A percentile compares a stretch with the other conserved stretches of the same genome.
These are phyloP conservation scores for Xylaria bambusicola DNA, from an alignment of 495 filamentous ascomycete species.

Conservation along the genomic window DNA sequence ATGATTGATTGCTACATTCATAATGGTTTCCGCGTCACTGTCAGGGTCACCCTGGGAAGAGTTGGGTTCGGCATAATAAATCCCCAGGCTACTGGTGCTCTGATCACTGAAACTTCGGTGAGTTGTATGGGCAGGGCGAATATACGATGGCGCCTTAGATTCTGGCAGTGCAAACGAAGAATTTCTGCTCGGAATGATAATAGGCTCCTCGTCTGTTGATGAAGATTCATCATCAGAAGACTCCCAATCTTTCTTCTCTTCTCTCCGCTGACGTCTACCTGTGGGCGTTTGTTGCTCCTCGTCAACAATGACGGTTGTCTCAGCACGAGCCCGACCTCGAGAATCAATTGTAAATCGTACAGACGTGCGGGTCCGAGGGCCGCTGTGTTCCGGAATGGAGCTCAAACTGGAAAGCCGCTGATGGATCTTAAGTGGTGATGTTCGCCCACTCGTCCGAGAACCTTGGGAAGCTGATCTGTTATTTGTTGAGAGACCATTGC, in stretches of 20 bases:
- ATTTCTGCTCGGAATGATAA: constrained; percentile 64
- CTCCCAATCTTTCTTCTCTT: constrained; percentile 35
- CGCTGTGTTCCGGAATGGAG: constrained; percentile 52
- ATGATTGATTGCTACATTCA: constrained; percentile 44
- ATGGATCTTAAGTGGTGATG: constrained; percentile 53
- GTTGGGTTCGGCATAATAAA: constrained; percentile 27
- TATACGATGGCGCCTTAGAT: constrained; percentile 45
- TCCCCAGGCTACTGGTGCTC: constrained; percentile 44
- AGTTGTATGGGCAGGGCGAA: constrained; percentile 58
- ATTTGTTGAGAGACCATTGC: constrained; percentile 24
- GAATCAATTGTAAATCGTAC: constrained; percentile 72
- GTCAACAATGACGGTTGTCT: constrained; percentile 62
- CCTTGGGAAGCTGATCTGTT: constrained; percentile 39
- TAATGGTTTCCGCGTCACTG: constrained; percentile 61
- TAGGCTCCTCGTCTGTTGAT: constrained; percentile 67
- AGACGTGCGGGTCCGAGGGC: constrained; percentile 50
- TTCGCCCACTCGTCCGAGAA: constrained; percentile 43
- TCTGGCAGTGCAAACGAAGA: constrained; percentile 62
- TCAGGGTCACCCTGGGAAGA: constrained; percentile 29
- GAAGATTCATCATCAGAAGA: constrained; percentile 52
- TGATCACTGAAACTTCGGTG: constrained; percentile 48
- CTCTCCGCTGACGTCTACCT: constrained; percentile 23
- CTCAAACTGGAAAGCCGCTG: constrained; percentile 49
- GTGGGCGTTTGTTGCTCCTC: constrained; percentile 35
- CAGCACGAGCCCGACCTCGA: constrained; percentile 69